phyloP scores from a whole-genome alignment of 805 yeast genomes.

The Teunomyces barrocoloradensis region DNA sequence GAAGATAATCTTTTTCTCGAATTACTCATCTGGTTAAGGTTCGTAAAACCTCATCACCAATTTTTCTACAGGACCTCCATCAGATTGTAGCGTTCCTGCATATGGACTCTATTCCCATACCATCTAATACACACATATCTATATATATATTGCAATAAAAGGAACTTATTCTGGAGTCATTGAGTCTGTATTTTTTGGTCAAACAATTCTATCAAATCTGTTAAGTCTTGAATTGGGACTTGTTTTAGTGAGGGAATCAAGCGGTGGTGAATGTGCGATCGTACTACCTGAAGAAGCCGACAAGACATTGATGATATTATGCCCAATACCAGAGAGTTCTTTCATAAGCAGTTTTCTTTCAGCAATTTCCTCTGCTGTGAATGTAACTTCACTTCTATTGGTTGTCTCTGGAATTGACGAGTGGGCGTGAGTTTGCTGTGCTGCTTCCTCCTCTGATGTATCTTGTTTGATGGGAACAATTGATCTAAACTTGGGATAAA shows the following conservation, averaged over 20 bases:
- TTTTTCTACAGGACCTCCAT: constrained; percentile 2
- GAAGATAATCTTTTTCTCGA: constrained; percentile 36
- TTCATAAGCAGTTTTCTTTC: background rate
- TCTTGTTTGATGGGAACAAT: background rate
- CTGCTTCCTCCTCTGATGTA: background rate
- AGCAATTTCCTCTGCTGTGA: background rate
- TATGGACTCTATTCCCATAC: background rate
- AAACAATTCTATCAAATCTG: background rate
- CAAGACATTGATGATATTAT: background rate
- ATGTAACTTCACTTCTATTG: background rate
- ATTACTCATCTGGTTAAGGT: constrained; percentile 14
- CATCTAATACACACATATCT: too few relatives aligned
- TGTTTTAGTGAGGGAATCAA: background rate
- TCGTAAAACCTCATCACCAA: constrained; percentile 4
- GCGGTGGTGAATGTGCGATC: background rate
- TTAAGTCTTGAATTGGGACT: background rate
- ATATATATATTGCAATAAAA: too few relatives aligned
- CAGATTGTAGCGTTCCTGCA: background rate
- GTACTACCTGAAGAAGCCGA: background rate
- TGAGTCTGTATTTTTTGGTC: background rate
- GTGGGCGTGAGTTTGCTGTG: background rate
- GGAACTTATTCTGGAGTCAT: background rate
- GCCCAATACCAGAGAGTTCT: background rate
- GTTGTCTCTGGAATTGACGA: background rate
- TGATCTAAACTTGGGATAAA: background rate